A percentile compares a stretch with the other conserved stretches of the same genome.
Conservation (phyloP, 2,329 filamentous ascomycete species). For the Tolypocladium amazonense region DNA sequence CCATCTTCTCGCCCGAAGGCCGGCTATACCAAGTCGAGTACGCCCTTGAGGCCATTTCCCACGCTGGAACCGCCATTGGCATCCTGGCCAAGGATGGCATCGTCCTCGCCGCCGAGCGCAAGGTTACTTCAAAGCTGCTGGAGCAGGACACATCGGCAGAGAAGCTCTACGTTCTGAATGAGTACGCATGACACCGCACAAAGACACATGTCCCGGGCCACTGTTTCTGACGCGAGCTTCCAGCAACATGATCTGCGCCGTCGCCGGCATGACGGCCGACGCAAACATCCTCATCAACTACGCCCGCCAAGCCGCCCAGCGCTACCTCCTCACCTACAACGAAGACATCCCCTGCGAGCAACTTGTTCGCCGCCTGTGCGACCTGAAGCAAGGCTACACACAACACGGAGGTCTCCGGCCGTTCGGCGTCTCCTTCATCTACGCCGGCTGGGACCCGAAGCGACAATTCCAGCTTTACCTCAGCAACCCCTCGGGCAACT, state of each 20-base stretch:
- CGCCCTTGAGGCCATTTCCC: slow-evolving; percentile 95
- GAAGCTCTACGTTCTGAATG: slow-evolving; percentile 99
- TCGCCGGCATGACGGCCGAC: slow-evolving; percentile 97
- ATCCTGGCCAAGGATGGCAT: slow-evolving; percentile 98
- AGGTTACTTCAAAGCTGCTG: slow-evolving; percentile 97
- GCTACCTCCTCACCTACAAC: slow-evolving; percentile 98
- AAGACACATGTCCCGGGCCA: background rate
- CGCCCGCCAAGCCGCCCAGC: slow-evolving; percentile 90
- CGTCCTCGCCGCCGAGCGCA: slow-evolving; percentile 92
- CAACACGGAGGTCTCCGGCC: slow-evolving; percentile 97
- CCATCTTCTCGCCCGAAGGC: slow-evolving; percentile 98
- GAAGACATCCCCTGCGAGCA: slow-evolving; percentile 99
- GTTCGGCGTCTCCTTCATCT: slow-evolving; percentile 99
- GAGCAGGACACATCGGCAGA: slow-evolving; percentile 99
- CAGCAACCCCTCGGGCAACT: slow-evolving; percentile 97
- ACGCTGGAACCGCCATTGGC: slow-evolving; percentile 91
- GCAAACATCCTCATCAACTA: slow-evolving; percentile 99
- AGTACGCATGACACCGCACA: slow-evolving; percentile 47
- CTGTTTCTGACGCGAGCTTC: slow-evolving; percentile 5
- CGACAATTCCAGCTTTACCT: slow-evolving; percentile 98
- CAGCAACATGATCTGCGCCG: slow-evolving; percentile 99
- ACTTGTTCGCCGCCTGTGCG: slow-evolving; percentile 89
- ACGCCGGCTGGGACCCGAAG: slow-evolving; percentile 93
- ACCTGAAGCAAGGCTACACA: slow-evolving; percentile 98
- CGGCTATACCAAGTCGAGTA: slow-evolving; percentile 99